Percentiles rank a stretch among this genome's conserved stretches.
Evolutionary conservation across 768 basidiomycete species (phyloP).

Genomic region (Trametes cingulata): DNA sequence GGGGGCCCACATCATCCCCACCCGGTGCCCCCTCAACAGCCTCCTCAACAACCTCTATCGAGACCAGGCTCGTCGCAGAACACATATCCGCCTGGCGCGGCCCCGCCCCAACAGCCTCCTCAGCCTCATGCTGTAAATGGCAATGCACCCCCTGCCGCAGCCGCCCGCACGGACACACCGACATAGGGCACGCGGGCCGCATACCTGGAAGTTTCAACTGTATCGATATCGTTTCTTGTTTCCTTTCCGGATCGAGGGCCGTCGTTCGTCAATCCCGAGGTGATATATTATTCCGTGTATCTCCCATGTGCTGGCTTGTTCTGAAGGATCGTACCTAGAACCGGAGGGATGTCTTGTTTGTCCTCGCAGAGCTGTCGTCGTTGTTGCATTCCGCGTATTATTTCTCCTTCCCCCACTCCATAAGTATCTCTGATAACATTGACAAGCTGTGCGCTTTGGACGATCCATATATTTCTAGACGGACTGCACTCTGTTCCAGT

Average conservation of each 20-base stretch:
- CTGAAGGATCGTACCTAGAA: constrained; percentile 8
- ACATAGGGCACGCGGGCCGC: constrained; percentile 17
- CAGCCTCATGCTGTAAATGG: constrained; percentile 31
- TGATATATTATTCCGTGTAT: constrained; percentile 4
- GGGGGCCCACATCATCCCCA: constrained; percentile 29
- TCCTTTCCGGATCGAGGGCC: constrained; percentile 1
- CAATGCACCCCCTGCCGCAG: constrained; percentile 18
- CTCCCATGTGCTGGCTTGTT: not conserved
- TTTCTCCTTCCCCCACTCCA: not conserved
- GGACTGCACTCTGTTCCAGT: constrained; percentile 12
- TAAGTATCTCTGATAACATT: constrained; percentile 15
- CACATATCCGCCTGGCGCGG: constrained; percentile 45
- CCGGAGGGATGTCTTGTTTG: constrained; percentile 9
- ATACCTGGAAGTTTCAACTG: constrained; percentile 6
- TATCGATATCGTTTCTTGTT: constrained; percentile 20
- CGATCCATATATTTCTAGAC: constrained; percentile 25
- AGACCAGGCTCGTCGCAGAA: constrained; percentile 61
- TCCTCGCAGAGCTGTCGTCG: constrained; percentile 1
- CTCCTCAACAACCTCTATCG: constrained; percentile 42
- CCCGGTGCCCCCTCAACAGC: constrained; percentile 36
- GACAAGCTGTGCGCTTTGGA: constrained; percentile 11
- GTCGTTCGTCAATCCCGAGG: constrained; percentile 9
- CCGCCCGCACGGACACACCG: constrained; percentile 27
- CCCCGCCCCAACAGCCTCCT: constrained; percentile 11
- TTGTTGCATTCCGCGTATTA: constrained; percentile 9